These are phyloP conservation scores for Vachellia pachyceras DNA, from an alignment of 306 rosid species.

Conservation along the genomic window DNA sequence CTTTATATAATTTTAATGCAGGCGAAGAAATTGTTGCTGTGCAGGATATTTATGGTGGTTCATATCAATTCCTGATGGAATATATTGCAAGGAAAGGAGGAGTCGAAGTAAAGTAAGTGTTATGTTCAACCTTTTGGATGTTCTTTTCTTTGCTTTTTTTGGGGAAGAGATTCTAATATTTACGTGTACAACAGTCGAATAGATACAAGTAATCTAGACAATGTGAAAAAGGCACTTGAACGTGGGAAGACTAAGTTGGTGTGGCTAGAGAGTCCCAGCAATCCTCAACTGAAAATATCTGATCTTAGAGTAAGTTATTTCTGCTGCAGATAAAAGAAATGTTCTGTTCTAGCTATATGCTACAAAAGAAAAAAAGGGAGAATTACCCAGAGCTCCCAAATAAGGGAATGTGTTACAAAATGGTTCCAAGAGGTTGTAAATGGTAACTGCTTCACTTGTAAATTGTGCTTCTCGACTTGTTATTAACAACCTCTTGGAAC, in stretches of 20 bases:
- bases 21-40: slow-evolving; percentile 95
- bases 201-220: slow-evolving; percentile 75
- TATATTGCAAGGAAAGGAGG: slow-evolving; percentile 69
- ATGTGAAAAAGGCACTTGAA: slow-evolving; percentile 78
- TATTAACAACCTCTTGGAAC: no score
- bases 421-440: no score
- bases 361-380: no score
- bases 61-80: slow-evolving; percentile 79
- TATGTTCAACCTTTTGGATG: slow-evolving; percentile 18
- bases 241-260: slow-evolving; percentile 76
- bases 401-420: no score
- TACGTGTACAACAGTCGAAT: slow-evolving; percentile 58
- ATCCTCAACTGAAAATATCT: slow-evolving; percentile 76
- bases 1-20: slow-evolving; percentile 12
- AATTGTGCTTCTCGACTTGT: no score
- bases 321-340: no score
- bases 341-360: no score
- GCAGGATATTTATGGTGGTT: slow-evolving; percentile 88
- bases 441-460: no score
- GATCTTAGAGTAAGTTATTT: slow-evolving; percentile 75
- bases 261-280: slow-evolving; percentile 96
- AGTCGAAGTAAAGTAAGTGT: slow-evolving; percentile 85
- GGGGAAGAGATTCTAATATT: slow-evolving; percentile 6
- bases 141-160: background rate
- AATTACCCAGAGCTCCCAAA: no score